Base-by-base conservation (phyloP, 495 filamentous ascomycete genomes). In the Aspergillus funiculosus region DNA sequence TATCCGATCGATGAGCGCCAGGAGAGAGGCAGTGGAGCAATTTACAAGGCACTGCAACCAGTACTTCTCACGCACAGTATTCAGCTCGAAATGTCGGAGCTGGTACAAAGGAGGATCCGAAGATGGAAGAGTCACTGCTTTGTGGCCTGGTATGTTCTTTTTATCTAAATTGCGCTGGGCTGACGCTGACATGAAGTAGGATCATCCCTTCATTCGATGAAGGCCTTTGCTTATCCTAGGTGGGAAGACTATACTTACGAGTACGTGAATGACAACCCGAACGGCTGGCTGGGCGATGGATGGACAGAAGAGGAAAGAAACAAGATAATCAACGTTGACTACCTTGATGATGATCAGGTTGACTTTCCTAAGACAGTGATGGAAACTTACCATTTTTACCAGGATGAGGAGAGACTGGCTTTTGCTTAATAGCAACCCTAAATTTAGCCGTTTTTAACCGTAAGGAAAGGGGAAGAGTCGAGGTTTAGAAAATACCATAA, bases 91-190 rank as follows among this genome's bases (percentile, higher is more conserved):
- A 11, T 80, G 77, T 45, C 65, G 69, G 11, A 75, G 71, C n/a
- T 78, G 75, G 74, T 78, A 80, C 51, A 79, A 76, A 48, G 61
- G 61, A 9, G 67, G 67, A 1, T 51, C 54, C 4, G 60, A 68
- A 19, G 46, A 59, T 21, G 66, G 67, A 18, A 50, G 62, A 13
- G 49, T 72, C 13, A 61, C 58, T 5, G 62, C 58, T 20, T 50
- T 74, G 2, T 74, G 71, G 69, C 68, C 71, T 30, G 71, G 69
- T 63, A 61, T 43, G 59, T 39, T 27, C 18, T 28, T 10, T 34
- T 46, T 18, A 11, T 10, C 9, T 28, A 13, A n/a, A 21, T 25
- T 6, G 6, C 40, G 21, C 27, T 37, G 13, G 25, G 8, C 21
- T 17, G 10, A 11, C 14, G 38, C 37, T 52, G 22, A 52, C 38